Percentiles rank a stretch among this genome's conserved stretches.
phyloP scores from a whole-genome alignment of 345 rosid genomes.

The Eucalyptus caleyi region DNA sequence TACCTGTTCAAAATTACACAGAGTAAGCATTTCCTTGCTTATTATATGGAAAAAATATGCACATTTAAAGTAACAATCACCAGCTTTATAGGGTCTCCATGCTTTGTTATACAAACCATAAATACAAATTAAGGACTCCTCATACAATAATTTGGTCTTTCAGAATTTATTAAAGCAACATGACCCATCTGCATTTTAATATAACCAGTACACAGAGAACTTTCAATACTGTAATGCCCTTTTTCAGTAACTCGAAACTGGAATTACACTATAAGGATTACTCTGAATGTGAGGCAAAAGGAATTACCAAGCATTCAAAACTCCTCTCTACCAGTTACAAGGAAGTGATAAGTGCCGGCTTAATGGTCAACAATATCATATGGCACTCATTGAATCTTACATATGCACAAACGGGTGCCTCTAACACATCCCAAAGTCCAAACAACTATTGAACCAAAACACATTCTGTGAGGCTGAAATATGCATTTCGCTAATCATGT shows the following conservation, averaged over 20 bases:
- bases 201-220: background rate
- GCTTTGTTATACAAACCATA: background rate
- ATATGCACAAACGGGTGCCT: background rate
- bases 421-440: background rate
- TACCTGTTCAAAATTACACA: slow-evolving; percentile 30
- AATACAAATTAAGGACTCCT: background rate
- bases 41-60: background rate
- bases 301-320: background rate
- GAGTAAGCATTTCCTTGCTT: background rate
- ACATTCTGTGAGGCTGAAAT: background rate
- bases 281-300: background rate
- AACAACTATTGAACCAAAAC: background rate
- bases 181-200: background rate
- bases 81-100: background rate
- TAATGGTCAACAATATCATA: background rate
- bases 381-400: background rate
- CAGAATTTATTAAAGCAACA: background rate
- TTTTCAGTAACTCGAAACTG: background rate
- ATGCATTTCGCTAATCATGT: background rate
- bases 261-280: background rate
- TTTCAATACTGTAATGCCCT: background rate
- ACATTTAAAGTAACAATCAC: background rate
- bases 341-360: background rate
- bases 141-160: background rate
- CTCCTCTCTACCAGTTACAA: background rate